Conservation (phyloP, 371 early-diverging fungal genomes). For the Actinomucor elegans region DNA sequence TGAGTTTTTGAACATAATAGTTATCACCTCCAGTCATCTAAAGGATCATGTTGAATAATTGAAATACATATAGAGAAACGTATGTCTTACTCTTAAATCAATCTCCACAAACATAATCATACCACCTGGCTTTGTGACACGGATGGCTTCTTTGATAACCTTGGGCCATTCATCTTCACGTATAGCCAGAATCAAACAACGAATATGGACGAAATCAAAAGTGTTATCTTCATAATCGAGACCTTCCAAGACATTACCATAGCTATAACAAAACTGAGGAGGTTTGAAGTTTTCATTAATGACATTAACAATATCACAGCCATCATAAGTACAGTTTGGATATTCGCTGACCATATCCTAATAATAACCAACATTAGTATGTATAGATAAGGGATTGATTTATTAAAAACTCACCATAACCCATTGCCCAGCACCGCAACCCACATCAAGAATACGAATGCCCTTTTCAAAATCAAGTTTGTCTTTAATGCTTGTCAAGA, state of each 20-base stretch:
- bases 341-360: constrained; percentile 18
- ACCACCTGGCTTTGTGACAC: constrained; percentile 21
- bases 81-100: constrained; percentile 11
- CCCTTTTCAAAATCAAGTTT: constrained; percentile 4
- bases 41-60: too few relatives aligned
- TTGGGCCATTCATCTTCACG: constrained; percentile 16
- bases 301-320: constrained; percentile 15
- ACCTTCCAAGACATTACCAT: constrained; percentile 17
- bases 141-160: constrained; percentile 9
- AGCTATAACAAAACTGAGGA: constrained; percentile 3
- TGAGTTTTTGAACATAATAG: background rate
- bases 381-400: too few relatives aligned
- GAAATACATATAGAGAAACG: too few relatives aligned
- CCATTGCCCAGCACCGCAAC: constrained; percentile 23
- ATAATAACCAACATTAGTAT: too few relatives aligned
- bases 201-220: constrained; percentile 21
- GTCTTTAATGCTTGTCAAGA: background rate
- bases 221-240: constrained; percentile 17
- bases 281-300: constrained; percentile 8
- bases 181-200: constrained; percentile 14
- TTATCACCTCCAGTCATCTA: constrained; percentile 2
- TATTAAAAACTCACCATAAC: constrained; percentile 7
- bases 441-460: constrained; percentile 11
- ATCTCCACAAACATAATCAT: constrained; percentile 6
- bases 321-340: constrained; percentile 10